Conservation (phyloP, 2,329 filamentous ascomycete genomes). For the Paecilomyces fulvus region DNA sequence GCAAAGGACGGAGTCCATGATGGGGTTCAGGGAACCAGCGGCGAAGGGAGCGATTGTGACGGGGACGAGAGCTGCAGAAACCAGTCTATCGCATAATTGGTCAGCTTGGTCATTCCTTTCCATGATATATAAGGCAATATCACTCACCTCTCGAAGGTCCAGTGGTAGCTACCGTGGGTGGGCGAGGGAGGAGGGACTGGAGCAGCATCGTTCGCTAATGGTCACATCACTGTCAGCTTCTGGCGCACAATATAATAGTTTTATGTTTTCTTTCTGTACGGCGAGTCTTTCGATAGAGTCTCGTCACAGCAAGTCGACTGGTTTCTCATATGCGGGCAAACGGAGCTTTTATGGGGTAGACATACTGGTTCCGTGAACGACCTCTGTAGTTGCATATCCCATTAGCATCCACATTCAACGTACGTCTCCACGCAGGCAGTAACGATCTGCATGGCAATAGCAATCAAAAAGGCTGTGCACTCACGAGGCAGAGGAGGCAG, state of each 20-base stretch:
- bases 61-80: constrained; percentile 75
- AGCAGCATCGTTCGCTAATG: constrained; percentile 74
- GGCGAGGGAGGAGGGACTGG: constrained; percentile 64
- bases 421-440: neutral
- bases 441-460: neutral
- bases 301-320: neutral
- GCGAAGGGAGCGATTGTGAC: constrained; percentile 87
- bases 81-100: constrained; percentile 43
- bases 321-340: neutral
- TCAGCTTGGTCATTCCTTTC: neutral
- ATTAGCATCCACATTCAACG: constrained; percentile 35
- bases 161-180: constrained; percentile 92
- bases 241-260: neutral
- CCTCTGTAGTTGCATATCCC: constrained; percentile 45
- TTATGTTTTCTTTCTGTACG: neutral
- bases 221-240: neutral
- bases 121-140: neutral
- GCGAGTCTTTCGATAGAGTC: neutral
- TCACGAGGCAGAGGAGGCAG: constrained; percentile 79
- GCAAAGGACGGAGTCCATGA: constrained; percentile 78
- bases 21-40: constrained; percentile 80
- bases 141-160: constrained; percentile 74
- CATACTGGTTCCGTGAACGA: constrained; percentile 66
- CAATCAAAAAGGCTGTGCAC: constrained; percentile 25
- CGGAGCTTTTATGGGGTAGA: constrained; percentile 7